Conservation (phyloP, 257 asterid genomes). For the Solanum boliviense region DNA sequence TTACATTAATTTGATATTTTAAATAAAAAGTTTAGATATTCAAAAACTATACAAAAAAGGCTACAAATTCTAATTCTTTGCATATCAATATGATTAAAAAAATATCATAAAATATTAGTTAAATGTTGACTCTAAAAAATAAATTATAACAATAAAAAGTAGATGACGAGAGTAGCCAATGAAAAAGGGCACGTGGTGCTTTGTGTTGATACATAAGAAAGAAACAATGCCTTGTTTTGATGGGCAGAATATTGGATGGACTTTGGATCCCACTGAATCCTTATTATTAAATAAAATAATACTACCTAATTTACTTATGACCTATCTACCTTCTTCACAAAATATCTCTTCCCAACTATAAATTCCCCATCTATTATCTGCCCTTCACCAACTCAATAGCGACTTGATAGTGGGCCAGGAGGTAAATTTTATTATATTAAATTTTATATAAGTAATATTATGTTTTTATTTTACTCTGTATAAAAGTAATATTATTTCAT, state of each 20-base stretch:
- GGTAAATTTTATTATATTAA: neutral
- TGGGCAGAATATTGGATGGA: neutral
- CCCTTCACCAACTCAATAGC: neutral
- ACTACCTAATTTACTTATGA: neutral
- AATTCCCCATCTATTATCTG: neutral
- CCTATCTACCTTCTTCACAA: neutral
- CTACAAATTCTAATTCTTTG: no score
- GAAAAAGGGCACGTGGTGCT: neutral
- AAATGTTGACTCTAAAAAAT: no score
- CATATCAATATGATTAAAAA: no score
- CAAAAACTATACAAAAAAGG: no score
- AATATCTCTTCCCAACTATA: neutral
- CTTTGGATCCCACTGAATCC: neutral
- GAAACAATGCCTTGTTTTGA: neutral
- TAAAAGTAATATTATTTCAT: no score
- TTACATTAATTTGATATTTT: no score
- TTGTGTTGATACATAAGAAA: neutral
- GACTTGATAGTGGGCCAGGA: neutral
- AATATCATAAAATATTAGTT: no score
- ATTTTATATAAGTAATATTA: no score
- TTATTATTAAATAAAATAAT: neutral
- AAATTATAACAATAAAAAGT: no score
- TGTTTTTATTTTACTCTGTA: no score
- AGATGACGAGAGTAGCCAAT: neutral
- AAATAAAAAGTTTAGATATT: no score